These are phyloP conservation scores for Puccinia coronata DNA, from an alignment of 1,284 basidiomycete genomes.

Conservation along the genomic window DNA sequence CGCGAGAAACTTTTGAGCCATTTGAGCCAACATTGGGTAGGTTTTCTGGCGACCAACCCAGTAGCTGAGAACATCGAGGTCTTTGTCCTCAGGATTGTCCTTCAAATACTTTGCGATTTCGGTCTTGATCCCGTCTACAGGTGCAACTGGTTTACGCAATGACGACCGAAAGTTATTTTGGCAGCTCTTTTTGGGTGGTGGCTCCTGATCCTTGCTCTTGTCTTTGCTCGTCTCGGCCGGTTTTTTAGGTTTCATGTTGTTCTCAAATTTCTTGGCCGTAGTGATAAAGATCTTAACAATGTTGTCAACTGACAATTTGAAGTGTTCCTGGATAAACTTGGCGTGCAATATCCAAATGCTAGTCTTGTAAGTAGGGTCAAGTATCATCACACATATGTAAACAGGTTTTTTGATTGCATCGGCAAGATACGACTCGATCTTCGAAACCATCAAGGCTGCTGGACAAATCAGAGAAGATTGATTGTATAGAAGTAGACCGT, in stretches of 20 bases:
- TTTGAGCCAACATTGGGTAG: neutral
- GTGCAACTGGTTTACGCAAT: too few relatives aligned
- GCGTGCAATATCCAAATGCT: neutral
- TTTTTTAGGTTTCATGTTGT: too few relatives aligned
- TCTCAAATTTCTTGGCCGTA: too few relatives aligned
- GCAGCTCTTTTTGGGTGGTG: too few relatives aligned
- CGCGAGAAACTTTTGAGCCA: neutral
- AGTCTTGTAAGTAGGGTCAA: neutral
- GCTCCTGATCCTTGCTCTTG: too few relatives aligned
- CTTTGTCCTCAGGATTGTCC: neutral
- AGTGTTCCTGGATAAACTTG: neutral
- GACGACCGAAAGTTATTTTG: too few relatives aligned
- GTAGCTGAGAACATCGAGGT: neutral
- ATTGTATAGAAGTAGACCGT: neutral
- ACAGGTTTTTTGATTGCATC: neutral
- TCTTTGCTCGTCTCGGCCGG: too few relatives aligned
- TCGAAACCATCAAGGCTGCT: neutral
- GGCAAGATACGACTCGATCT: neutral
- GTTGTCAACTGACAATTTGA: too few relatives aligned
- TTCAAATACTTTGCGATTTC: neutral
- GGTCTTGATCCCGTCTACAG: neutral
- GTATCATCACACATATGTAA: neutral
- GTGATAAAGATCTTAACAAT: too few relatives aligned
- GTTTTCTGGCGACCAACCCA: neutral
- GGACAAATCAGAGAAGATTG: neutral